phyloP scores from a whole-genome alignment of 164 flowering plant species.

The Akebia trifoliata region DNA sequence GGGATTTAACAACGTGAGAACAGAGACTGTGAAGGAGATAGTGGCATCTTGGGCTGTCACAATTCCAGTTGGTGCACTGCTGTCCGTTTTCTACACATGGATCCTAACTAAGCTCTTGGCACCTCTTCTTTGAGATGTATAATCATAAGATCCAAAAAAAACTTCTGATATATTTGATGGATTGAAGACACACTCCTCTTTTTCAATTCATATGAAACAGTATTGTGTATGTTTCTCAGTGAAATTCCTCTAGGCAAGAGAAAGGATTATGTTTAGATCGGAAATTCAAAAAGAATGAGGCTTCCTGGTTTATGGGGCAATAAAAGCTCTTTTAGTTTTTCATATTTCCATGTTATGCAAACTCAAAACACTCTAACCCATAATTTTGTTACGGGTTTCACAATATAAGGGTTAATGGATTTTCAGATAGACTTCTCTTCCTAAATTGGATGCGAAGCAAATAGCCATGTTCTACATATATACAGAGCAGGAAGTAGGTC shows the following conservation, averaged over 20 bases:
- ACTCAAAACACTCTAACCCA: neutral
- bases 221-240: neutral
- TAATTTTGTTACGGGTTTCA: neutral
- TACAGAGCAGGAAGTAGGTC: neutral
- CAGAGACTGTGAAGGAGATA: slow-evolving; percentile 93
- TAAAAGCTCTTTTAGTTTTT: neutral
- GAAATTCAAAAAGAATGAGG: slow-evolving; percentile 3
- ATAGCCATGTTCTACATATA: neutral
- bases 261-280: neutral
- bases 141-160: neutral
- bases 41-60: slow-evolving; percentile 89
- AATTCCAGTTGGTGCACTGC: slow-evolving; percentile 73
- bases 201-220: neutral
- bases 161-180: neutral
- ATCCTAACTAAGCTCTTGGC: slow-evolving; percentile 68
- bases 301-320: neutral
- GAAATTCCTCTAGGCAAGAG: neutral
- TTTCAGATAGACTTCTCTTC: neutral
- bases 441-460: neutral
- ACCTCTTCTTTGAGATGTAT: slow-evolving; percentile 29
- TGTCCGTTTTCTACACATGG: slow-evolving; percentile 72
- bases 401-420: neutral
- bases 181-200: slow-evolving; percentile 6
- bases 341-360: neutral
- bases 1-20: slow-evolving; percentile 85